These are phyloP conservation scores for Corymbia maculata DNA, from an alignment of 345 rosid species.

Conservation along the genomic window DNA sequence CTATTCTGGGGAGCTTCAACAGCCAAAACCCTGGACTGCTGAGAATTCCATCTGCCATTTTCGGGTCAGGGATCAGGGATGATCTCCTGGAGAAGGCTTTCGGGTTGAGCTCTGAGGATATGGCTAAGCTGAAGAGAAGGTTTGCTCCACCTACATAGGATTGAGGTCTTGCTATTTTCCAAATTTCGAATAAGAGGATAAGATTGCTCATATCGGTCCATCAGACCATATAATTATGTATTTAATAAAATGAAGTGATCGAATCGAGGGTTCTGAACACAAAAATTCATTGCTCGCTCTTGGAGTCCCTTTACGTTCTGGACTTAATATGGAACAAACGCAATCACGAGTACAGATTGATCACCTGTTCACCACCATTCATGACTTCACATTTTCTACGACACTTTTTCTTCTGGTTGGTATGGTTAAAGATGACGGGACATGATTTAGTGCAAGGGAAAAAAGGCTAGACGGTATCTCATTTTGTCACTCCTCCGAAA, in stretches of 20 bases:
- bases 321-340: neutral
- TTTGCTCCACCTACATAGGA: slow-evolving; percentile 16
- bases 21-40: slow-evolving; percentile 68
- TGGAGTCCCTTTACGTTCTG: neutral
- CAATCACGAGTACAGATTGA: neutral
- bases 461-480: neutral
- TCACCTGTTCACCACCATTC: neutral
- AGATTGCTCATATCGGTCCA: neutral
- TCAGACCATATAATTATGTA: neutral
- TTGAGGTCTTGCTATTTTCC: neutral
- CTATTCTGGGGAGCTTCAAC: slow-evolving; percentile 57
- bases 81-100: slow-evolving; percentile 69
- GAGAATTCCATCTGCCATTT: slow-evolving; percentile 58
- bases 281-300: neutral
- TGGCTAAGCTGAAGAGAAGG: slow-evolving; percentile 46
- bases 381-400: neutral
- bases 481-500: neutral
- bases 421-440: neutral
- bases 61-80: slow-evolving; percentile 60
- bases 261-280: neutral
- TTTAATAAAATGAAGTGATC: neutral
- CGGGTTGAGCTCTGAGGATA: slow-evolving; percentile 52
- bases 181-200: neutral
- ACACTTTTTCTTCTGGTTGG: neutral
- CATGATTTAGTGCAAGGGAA: neutral